phyloP scores from a whole-genome alignment of 2,329 filamentous ascomycete species.

The Blastomyces gilchristii region DNA sequence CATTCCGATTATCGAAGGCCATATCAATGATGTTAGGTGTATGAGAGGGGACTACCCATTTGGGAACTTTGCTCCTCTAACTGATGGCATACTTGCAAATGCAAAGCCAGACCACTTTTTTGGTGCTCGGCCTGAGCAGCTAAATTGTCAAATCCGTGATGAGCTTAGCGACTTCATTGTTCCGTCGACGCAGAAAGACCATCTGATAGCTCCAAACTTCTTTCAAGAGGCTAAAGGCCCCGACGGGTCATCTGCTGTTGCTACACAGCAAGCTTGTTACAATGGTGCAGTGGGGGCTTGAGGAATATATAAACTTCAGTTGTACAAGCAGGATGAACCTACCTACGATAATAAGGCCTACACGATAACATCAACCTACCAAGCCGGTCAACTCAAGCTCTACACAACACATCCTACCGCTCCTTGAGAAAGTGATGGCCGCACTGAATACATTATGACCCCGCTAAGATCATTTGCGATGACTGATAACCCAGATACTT shows the following conservation, averaged over 20 bases:
- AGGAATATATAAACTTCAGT: conserved; percentile 21
- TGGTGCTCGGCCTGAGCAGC: conserved; percentile 22
- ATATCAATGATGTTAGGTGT: conserved; percentile 16
- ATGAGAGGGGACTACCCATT: conserved; percentile 23
- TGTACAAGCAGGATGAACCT: conserved; percentile 22
- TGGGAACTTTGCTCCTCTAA: conserved; percentile 29
- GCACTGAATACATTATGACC: conserved; percentile 9
- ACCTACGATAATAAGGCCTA: conserved; percentile 32
- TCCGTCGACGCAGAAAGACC: conserved; percentile 14
- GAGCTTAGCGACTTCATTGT: conserved; percentile 20
- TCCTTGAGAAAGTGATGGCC: neutral
- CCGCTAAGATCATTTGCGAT: conserved; percentile 3
- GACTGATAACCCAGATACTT: conserved; percentile 19
- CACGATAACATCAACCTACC: conserved; percentile 16
- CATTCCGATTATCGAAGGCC: conserved; percentile 22
- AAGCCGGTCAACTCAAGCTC: neutral
- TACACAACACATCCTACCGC: conserved; percentile 5
- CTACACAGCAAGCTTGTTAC: conserved; percentile 14
- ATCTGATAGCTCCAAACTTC: no score
- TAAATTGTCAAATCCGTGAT: conserved; percentile 21
- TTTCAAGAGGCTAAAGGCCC: no score
- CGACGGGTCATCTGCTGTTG: conserved; percentile 20
- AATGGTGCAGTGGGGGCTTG: neutral
- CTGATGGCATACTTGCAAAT: conserved; percentile 17
- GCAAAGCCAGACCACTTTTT: conserved; percentile 26